Evolutionary conservation across 768 basidiomycete species (phyloP), one percentile per base, ranked within the genome.

Genomic region (Tremella fuciformis): DNA sequence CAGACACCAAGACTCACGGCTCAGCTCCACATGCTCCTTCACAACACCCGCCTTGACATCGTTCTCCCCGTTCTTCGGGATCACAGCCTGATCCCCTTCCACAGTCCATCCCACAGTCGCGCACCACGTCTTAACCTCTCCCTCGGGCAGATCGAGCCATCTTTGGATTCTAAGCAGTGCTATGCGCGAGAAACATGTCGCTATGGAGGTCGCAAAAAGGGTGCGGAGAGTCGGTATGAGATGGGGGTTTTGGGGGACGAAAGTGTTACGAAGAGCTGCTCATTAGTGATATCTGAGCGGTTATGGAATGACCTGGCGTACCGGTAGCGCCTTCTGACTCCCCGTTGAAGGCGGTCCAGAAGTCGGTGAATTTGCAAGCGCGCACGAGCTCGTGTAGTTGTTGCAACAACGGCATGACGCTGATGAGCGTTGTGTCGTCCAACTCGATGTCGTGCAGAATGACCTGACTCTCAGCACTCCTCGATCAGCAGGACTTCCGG

Each of bases 41-140:
- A 78, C 70, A 2, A 74, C 74, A 53, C 75, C 74, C 15, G 76
- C 72, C 65, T 78, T 77, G 44, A 78, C 77, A 57, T 76, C 72
- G 60, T 78, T 78, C 56, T 78, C 77, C 29, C 76, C 76, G 59
- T 78, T 78, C 52, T 65, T 66, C 21, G 73, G 71, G 26, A 77
- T 63, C 13, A 56, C 59, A 18, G 74, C 72, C 1, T 57, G 50
- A 0, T 74, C 73, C n/a, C 72, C 77, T 53, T 77, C 69, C 7
- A 75, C 63, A 29, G 51, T 67, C 77, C 77, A 78, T 42, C 74
- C 72, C 8, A 73, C 55, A 38, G 61, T 59, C 15, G 58, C 61
- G 15, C 65, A 59, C 60, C 73, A 78, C n/a, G 44, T 25, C 16
- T 49, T 46, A 19, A 70, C 55, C 34, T 76, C 70, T 1, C 13